phyloP scores from a whole-genome alignment of 2,329 filamentous ascomycete genomes.

The Colletotrichum zoysiae region DNA sequence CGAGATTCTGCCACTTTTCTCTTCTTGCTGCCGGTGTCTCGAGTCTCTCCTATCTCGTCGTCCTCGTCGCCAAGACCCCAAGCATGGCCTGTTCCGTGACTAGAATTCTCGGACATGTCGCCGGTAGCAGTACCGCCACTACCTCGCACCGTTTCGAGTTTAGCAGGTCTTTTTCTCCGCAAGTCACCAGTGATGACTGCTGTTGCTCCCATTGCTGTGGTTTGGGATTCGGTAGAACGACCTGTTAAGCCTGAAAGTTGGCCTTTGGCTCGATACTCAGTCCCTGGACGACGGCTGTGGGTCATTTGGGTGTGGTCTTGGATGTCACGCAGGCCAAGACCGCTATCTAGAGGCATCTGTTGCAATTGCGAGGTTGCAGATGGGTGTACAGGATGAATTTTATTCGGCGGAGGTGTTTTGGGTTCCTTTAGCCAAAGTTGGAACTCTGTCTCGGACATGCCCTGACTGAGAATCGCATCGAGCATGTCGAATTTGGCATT shows the following conservation, averaged over 20 bases:
- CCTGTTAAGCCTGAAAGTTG: background rate
- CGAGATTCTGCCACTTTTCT: background rate
- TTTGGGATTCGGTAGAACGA: background rate
- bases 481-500: background rate
- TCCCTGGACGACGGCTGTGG: background rate
- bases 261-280: background rate
- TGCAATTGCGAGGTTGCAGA: no score
- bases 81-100: background rate
- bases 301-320: background rate
- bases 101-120: no score
- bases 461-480: conserved; percentile 8
- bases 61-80: background rate
- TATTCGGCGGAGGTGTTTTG: background rate
- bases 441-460: background rate
- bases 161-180: background rate
- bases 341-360: background rate
- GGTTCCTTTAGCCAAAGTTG: background rate
- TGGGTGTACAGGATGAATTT: background rate
- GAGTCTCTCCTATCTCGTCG: no score
- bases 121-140: accelerated
- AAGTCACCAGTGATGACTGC: background rate
- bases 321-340: no score
- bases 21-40: background rate
- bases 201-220: background rate
- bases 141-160: background rate